Evolutionary conservation across 2,329 filamentous ascomycete species (phyloP).

Genomic region (Colletotrichum zoysiae): DNA sequence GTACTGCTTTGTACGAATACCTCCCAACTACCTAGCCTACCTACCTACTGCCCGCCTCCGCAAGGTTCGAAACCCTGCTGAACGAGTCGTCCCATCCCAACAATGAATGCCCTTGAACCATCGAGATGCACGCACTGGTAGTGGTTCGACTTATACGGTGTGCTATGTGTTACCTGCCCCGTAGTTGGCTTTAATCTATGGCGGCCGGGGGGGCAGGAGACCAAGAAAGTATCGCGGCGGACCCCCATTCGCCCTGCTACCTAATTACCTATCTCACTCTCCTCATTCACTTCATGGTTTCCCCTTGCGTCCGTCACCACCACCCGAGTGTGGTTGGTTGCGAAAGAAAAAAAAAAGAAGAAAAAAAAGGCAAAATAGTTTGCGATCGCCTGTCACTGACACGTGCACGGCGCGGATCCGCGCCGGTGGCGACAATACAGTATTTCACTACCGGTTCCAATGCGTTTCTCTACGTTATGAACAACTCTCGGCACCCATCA

Average conservation of each 20-base stretch:
- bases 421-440: conserved; percentile 2
- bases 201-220: too few relatives aligned
- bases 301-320: not conserved
- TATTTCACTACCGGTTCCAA: not conserved
- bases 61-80: not conserved
- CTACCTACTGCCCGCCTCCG: not conserved
- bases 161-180: too few relatives aligned
- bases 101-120: not conserved
- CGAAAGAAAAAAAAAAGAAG: not conserved
- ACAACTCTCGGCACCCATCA: not conserved
- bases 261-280: not conserved
- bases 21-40: too few relatives aligned
- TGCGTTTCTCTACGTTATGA: conserved; percentile 1
- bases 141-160: not conserved
- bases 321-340: not conserved
- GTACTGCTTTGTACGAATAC: not conserved
- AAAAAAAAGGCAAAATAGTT: not conserved
- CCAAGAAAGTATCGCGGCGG: not conserved
- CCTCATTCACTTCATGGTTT: not conserved
- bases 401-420: conserved; percentile 9
- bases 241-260: not conserved
- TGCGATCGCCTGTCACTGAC: conserved; percentile 16
- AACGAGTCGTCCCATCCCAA: not conserved
- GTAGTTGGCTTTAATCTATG: not conserved
- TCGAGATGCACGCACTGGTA: not conserved